Base-by-base conservation (phyloP, 352 stramenopile genomes). In the Halophytophthora polymorphica region DNA sequence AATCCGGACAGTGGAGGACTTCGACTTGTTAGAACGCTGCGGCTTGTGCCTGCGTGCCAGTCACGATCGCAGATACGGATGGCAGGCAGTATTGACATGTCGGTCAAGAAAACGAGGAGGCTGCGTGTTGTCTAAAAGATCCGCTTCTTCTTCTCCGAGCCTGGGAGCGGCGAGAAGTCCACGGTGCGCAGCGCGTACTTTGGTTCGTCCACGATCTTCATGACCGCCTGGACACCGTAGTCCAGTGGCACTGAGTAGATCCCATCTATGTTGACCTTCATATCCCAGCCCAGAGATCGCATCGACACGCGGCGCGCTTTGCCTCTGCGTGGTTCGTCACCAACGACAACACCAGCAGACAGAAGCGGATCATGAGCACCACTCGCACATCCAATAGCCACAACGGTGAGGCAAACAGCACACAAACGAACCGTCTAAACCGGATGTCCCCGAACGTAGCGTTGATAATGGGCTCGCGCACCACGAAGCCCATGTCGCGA, bases 381-480 rank as follows among this genome's bases (percentile, higher is more conserved):
- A n/a, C n/a, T n/a, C n/a, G n/a, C n/a, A n/a, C n/a, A n/a, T n/a
- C n/a, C n/a, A 22, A 50, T 4, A 59, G 15, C 33, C 52, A 23
- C 18, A 46, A 53, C 1, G 45, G 22, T 22, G 7, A n/a, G 14
- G 10, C 3, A 49, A 38, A 52, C 42, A 11, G 49, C 14, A 52
- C 37, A 38, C 17, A 10, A 45, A 43, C 60, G 49, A 25, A 93
- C 83, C 76, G 74, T 83, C 84, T 73, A 66, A 93, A 93, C 41
- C 84, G 82, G 52, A 95, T 95, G 65, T 95, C 82, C 33, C 84
- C 84, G 55, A 95, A 95, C 23, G 84, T 95, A 50, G 82, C 82
- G 70, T 95, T 95, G 71, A 95, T 93, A 53, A 95, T 95, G 15
- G 84, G 84, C 41, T 95, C 84, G 40, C 84, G 84, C 4, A 91